Evolutionary conservation across 805 yeast genomes (phyloP).

Genomic region (Nakazawaea peltata): DNA sequence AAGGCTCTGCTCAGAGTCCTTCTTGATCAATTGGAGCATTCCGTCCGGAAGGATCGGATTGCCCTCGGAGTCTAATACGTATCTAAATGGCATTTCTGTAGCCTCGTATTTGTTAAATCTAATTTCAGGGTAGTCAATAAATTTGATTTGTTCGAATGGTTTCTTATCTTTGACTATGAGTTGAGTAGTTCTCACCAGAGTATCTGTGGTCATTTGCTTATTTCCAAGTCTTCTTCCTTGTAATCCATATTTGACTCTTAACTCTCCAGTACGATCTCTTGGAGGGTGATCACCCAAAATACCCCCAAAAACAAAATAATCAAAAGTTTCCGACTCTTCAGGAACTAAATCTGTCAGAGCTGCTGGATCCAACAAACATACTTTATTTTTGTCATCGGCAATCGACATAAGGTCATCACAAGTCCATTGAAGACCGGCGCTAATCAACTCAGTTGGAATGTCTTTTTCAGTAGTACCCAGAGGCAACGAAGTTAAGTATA

Average conservation of each 20-base stretch:
- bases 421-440: slow-evolving; percentile 76
- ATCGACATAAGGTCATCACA: slow-evolving; percentile 57
- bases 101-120: slow-evolving; percentile 83
- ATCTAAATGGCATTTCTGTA: slow-evolving; percentile 97
- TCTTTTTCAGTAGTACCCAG: slow-evolving; percentile 46
- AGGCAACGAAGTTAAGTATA: slow-evolving; percentile 73
- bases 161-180: slow-evolving; percentile 53
- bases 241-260: slow-evolving; percentile 73
- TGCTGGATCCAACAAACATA: slow-evolving; percentile 85
- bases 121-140: slow-evolving; percentile 91
- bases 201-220: slow-evolving; percentile 95
- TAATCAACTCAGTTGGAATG: slow-evolving; percentile 53
- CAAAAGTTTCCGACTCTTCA: slow-evolving; percentile 55
- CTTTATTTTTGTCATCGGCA: slow-evolving; percentile 37
- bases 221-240: slow-evolving; percentile 81
- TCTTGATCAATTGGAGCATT: slow-evolving; percentile 78
- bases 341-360: slow-evolving; percentile 73
- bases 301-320: slow-evolving; percentile 94
- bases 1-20: slow-evolving; percentile 76
- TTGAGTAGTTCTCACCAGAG: slow-evolving; percentile 91
- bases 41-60: slow-evolving; percentile 88
- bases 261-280: slow-evolving; percentile 87
- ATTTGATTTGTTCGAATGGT: slow-evolving; percentile 65
- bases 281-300: slow-evolving; percentile 92
- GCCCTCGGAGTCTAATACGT: slow-evolving; percentile 54